These are phyloP conservation scores for Fragaria vesca DNA, from an alignment of 306 rosid genomes.

Conservation along the genomic window DNA sequence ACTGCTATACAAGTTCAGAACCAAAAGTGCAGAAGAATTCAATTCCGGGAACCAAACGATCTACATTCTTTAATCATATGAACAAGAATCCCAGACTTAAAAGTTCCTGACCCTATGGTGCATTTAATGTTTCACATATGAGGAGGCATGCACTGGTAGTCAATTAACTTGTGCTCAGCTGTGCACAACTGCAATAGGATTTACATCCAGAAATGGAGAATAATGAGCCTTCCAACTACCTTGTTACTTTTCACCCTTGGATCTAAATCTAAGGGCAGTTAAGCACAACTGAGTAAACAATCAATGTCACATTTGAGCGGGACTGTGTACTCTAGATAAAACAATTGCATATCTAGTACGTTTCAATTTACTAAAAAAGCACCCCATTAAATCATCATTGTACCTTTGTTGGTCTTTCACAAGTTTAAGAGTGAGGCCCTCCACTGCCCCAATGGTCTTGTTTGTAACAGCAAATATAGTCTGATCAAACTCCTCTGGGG, in stretches of 20 bases:
- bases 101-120: neutral
- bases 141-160: neutral
- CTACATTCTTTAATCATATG: neutral
- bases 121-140: neutral
- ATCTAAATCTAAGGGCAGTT: neutral
- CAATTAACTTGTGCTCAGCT: neutral
- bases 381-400: neutral
- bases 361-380: neutral
- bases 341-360: neutral
- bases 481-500: slow-evolving; percentile 96
- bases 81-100: neutral
- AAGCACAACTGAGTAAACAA: neutral
- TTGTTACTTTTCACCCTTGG: neutral
- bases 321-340: neutral
- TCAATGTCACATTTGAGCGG: neutral
- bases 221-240: neutral
- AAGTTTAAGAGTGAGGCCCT: slow-evolving; percentile 61
- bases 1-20: neutral
- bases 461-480: slow-evolving; percentile 63
- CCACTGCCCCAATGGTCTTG: slow-evolving; percentile 62
- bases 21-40: neutral
- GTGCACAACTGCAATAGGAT: neutral
- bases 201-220: neutral
- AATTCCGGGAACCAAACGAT: neutral
- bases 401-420: slow-evolving; percentile 87